phyloP scores from a whole-genome alignment of 1,139 yeast species.

The Magnusiomyces fungicola region DNA sequence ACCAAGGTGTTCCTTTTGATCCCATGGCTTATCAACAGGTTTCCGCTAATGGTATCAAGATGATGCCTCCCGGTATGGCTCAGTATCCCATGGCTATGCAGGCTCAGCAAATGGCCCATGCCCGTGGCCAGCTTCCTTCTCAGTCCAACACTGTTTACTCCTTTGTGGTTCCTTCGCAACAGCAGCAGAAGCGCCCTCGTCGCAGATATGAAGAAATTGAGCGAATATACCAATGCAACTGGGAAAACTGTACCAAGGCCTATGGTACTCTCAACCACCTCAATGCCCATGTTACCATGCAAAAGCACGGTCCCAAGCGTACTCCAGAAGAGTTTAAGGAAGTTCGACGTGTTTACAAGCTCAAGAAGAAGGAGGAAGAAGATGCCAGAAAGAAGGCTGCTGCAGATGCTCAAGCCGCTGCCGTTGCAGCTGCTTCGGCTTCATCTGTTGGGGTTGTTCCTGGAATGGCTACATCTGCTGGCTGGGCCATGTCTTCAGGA shows the following conservation, averaged over 20 bases:
- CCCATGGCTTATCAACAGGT: too few species aligned
- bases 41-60: too few species aligned
- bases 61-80: too few species aligned
- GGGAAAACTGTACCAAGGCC: slow-evolving; percentile 55
- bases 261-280: slow-evolving; percentile 73
- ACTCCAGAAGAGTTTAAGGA: slow-evolving; percentile 60
- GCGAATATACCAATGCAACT: slow-evolving; percentile 56
- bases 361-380: slow-evolving; percentile 22
- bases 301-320: slow-evolving; percentile 64
- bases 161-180: neutral
- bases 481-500: too few species aligned
- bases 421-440: too few species aligned
- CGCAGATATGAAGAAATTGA: slow-evolving; percentile 65
- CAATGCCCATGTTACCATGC: slow-evolving; percentile 67
- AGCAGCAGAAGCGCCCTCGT: slow-evolving; percentile 26
- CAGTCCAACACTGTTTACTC: slow-evolving; percentile 24
- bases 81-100: too few species aligned
- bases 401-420: neutral
- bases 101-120: neutral
- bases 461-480: too few species aligned
- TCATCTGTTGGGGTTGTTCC: too few species aligned
- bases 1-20: too few species aligned
- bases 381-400: slow-evolving; percentile 7
- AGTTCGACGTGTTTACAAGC: slow-evolving; percentile 34
- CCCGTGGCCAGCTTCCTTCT: neutral